A percentile compares a stretch with the other conserved stretches of the same genome.
phyloP scores from a whole-genome alignment of 1,284 basidiomycete genomes.

The Cutaneotrichosporon mucoides region DNA sequence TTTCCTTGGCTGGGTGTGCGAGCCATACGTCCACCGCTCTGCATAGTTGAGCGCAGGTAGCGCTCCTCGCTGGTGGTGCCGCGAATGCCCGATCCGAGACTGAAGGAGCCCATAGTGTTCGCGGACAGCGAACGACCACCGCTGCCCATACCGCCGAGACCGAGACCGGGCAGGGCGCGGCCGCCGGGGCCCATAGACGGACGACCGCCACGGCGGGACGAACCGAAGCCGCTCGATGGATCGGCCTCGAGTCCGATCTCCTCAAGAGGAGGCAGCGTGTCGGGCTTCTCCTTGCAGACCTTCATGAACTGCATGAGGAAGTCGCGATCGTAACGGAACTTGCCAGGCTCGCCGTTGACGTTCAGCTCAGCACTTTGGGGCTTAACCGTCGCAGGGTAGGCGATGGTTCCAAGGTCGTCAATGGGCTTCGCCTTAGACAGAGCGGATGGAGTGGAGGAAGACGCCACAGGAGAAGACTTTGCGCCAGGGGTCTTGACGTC shows the following conservation, averaged over 20 bases:
- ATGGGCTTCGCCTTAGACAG: conserved; percentile 73
- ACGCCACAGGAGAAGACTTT: conserved; percentile 35
- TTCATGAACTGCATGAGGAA: conserved; percentile 98
- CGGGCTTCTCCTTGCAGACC: conserved; percentile 92
- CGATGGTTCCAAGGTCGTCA: conserved; percentile 70
- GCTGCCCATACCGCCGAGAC: conserved; percentile 53
- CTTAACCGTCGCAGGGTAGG: conserved; percentile 78
- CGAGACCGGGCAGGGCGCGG: conserved; percentile 53
- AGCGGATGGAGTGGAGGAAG: conserved; percentile 55
- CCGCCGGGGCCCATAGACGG: conserved; percentile 48
- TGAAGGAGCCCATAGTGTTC: conserved; percentile 52
- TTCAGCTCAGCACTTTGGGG: conserved; percentile 86
- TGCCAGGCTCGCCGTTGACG: conserved; percentile 71
- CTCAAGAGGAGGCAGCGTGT: conserved; percentile 80
- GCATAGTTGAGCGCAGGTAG: conserved; percentile 49
- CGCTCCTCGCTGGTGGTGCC: conserved; percentile 63
- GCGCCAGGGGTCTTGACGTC: conserved; percentile 55
- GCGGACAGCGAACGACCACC: background rate
- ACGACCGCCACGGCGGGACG: conserved; percentile 28
- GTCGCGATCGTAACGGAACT: conserved; percentile 95
- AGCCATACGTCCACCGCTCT: conserved; percentile 52
- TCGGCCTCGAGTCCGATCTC: conserved; percentile 82
- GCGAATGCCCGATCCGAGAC: conserved; percentile 56
- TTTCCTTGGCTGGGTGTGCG: conserved; percentile 41
- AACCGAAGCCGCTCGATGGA: conserved; percentile 49